Evolutionary conservation across 495 filamentous ascomycete species (phyloP).

Genomic region (Tuber calosporum): DNA sequence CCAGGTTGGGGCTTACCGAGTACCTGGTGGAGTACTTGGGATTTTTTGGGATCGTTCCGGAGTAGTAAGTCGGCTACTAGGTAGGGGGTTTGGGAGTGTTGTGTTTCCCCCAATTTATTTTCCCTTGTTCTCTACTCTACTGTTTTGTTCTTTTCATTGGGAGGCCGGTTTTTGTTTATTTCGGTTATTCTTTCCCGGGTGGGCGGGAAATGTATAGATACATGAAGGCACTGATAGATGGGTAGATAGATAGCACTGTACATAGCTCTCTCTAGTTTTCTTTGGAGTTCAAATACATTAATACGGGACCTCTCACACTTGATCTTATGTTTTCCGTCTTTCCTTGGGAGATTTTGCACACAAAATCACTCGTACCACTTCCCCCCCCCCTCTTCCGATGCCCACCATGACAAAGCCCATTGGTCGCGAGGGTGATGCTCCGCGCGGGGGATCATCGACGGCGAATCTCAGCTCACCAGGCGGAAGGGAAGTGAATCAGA

Average conservation of each 20-base stretch:
- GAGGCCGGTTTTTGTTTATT: background rate
- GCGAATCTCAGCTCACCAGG: background rate
- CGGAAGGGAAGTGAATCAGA: background rate
- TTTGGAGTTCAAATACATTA: background rate
- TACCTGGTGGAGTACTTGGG: conserved; percentile 20
- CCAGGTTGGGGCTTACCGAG: conserved; percentile 17
- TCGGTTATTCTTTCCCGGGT: background rate
- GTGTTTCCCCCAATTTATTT: background rate
- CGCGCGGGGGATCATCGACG: background rate
- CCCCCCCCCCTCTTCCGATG: background rate
- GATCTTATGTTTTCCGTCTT: background rate
- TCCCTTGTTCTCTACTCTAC: background rate
- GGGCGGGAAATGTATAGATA: background rate
- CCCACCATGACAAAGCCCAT: background rate
- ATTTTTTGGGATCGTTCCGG: conserved; percentile 13
- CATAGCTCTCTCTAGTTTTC: background rate
- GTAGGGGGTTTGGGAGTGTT: background rate
- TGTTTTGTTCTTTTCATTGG: background rate
- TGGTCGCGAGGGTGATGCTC: background rate
- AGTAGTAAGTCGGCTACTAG: background rate
- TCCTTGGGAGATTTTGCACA: background rate
- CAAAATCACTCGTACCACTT: background rate
- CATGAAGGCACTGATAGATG: background rate
- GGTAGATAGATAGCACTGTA: background rate
- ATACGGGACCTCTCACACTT: background rate